These are phyloP conservation scores for Sclerotinia borealis DNA, from an alignment of 2,329 filamentous ascomycete genomes.

Conservation along the genomic window DNA sequence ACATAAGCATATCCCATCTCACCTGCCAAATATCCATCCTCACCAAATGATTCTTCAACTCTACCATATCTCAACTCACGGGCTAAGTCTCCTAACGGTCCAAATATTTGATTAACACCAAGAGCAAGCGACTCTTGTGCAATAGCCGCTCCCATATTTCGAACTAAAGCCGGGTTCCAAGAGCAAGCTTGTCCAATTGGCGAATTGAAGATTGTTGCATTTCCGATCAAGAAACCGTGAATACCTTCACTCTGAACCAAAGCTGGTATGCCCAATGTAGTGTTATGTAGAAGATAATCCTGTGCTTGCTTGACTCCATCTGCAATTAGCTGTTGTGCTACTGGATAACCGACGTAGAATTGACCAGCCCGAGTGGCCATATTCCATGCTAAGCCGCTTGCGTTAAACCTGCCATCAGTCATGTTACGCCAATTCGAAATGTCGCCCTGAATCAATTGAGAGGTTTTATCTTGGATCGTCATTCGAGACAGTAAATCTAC, in stretches of 20 bases:
- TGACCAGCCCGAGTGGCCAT: slow-evolving; percentile 48
- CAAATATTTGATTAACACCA: slow-evolving; percentile 68
- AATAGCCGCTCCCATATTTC: slow-evolving; percentile 62
- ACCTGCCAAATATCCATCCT: slow-evolving; percentile 61
- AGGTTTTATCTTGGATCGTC: slow-evolving; percentile 68
- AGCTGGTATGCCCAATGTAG: slow-evolving; percentile 63
- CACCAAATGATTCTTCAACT: slow-evolving; percentile 68
- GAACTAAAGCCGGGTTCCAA: slow-evolving; percentile 58
- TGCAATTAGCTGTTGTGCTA: slow-evolving; percentile 57
- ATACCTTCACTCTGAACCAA: slow-evolving; percentile 70
- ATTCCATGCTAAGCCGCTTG: slow-evolving; percentile 58
- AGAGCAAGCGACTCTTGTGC: slow-evolving; percentile 59
- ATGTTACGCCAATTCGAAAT: slow-evolving; percentile 68
- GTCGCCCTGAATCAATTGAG: slow-evolving; percentile 64
- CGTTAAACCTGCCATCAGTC: slow-evolving; percentile 61
- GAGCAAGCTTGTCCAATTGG: slow-evolving; percentile 68
- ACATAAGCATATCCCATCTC: slow-evolving; percentile 59
- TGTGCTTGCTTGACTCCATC: slow-evolving; percentile 59
- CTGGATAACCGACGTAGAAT: slow-evolving; percentile 66
- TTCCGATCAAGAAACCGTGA: slow-evolving; percentile 64
- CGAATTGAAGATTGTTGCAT: slow-evolving; percentile 74
- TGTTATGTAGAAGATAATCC: slow-evolving; percentile 62
- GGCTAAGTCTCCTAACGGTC: slow-evolving; percentile 63
- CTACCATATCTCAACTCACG: slow-evolving; percentile 65
- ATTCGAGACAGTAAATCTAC: slow-evolving; percentile 64